These are phyloP conservation scores for Pseudomassariella vexata DNA, from an alignment of 2,329 filamentous ascomycete genomes.

Conservation along the genomic window DNA sequence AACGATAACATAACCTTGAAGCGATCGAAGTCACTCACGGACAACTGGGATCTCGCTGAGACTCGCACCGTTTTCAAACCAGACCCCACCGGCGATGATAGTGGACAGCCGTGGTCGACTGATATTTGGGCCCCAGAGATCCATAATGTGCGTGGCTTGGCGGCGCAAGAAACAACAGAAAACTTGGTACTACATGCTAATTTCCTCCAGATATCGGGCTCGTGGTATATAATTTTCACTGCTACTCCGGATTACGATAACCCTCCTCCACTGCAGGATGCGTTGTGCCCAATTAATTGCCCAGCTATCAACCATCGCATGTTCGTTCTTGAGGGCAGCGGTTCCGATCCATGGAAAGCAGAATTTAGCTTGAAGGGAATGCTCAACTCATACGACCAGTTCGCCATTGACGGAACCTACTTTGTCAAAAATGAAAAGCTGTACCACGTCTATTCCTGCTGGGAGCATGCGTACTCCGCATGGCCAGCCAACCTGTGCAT, in stretches of 20 bases:
- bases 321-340: constrained; percentile 26
- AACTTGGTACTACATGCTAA: constrained; percentile 2
- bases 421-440: constrained; percentile 22
- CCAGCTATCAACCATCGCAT: constrained; percentile 30
- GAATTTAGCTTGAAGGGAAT: constrained; percentile 24
- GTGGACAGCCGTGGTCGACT: constrained; percentile 25
- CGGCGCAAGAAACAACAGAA: too few relatives aligned
- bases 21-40: constrained; percentile 28
- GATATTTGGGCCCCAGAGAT: constrained; percentile 29
- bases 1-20: constrained; percentile 32
- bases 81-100: constrained; percentile 18
- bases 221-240: constrained; percentile 26
- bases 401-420: constrained; percentile 30
- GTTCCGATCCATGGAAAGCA: constrained; percentile 26
- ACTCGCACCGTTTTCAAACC: constrained; percentile 29
- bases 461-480: constrained; percentile 26
- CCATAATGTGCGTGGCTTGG: constrained; percentile 27
- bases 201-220: neutral
- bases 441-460: constrained; percentile 31
- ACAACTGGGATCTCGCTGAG: constrained; percentile 33
- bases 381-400: constrained; percentile 28
- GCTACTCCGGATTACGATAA: constrained; percentile 27
- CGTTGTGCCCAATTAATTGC: constrained; percentile 27
- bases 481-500: constrained; percentile 31
- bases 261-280: constrained; percentile 25